phyloP scores from a whole-genome alignment of 2,329 filamentous ascomycete species.

The Epichloe scottii region DNA sequence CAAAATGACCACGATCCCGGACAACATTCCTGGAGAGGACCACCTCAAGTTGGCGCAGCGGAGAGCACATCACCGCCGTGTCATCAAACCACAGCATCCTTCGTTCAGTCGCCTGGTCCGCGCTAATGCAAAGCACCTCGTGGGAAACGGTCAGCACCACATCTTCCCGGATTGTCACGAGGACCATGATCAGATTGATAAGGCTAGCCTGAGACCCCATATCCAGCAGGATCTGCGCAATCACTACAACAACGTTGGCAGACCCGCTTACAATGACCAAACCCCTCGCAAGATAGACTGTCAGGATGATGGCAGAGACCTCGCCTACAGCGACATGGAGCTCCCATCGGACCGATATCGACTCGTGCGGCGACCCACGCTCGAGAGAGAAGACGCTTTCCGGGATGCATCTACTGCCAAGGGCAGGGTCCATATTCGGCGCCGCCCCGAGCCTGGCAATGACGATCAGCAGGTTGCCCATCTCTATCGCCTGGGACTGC shows the following conservation, averaged over 20 bases:
- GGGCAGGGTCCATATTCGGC: constrained; percentile 15
- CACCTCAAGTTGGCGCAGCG: neutral
- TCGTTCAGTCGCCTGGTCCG: constrained; percentile 17
- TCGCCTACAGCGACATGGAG: constrained; percentile 22
- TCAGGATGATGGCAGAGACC: constrained; percentile 21
- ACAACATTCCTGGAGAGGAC: neutral
- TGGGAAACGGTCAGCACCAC: constrained; percentile 8
- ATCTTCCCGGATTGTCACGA: constrained; percentile 4
- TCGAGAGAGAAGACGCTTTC: constrained; percentile 36
- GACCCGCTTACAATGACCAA: neutral
- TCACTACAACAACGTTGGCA: constrained; percentile 1
- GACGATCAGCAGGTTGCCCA: constrained; percentile 26
- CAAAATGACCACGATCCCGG: neutral
- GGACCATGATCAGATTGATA: constrained; percentile 11
- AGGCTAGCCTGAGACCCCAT: constrained; percentile 7
- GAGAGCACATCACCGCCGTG: constrained; percentile 1
- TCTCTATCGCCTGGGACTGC: constrained; percentile 31
- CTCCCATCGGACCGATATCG: constrained; percentile 24
- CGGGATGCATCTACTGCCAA: constrained; percentile 27
- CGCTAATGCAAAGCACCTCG: constrained; percentile 19
- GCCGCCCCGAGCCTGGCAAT: constrained; percentile 9
- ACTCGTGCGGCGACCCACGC: constrained; percentile 24
- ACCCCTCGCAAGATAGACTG: constrained; percentile 4
- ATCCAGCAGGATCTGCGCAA: constrained; percentile 6
- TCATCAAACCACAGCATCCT: constrained; percentile 3